Base-by-base conservation (phyloP, 2,329 filamentous ascomycete species). In the Epichloe coenophiala region DNA sequence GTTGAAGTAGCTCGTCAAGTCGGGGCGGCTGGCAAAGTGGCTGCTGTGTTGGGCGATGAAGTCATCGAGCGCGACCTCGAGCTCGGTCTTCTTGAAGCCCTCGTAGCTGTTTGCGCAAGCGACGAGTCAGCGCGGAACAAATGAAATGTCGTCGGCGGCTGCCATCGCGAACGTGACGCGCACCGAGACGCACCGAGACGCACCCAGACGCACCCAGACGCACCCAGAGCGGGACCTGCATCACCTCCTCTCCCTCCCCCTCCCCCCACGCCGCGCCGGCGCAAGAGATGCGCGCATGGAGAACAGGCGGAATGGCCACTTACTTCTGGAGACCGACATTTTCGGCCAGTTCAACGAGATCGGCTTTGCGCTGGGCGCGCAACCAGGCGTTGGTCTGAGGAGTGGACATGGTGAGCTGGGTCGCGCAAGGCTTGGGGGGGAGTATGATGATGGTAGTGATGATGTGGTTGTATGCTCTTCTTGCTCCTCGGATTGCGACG, bases 301-400 rank as follows among this genome's bases (percentile, higher is more conserved):
- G 8, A 23, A 27, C 9, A 48, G 36, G 44, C 46, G 50, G 46
- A 15, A 40, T 45, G 56, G 48, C 45, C 41, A 77, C 82, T 62
- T 80, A 94, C 88, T 86, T 78, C 63, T 79, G 75, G 50, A 91
- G 72, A 52, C 84, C 84, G 55, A 86, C 76, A 45, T 75, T 70
- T 57, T 86, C 78, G 53, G 88, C 87, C 55, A 94, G 74, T 55
- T 86, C 83, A 59, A 80, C 67, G 51, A 95, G 78, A 57, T 91
- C 87, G 59, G 75, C 76, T 76, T 95, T 95, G 72, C 86, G 84
- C 76, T 93, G 86, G 66, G 78, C 77, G 67, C 83, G 78, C 64
- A 95, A 76, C 80, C 86, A 95, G 59, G 81, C 79, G 63, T 84
- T 80, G 60, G 64, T 76, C 56, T 56, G 50, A 7, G 42, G 23